Evolutionary conservation across 805 yeast species (phyloP).

Genomic region (Saccharomycopsis fibuligera): DNA sequence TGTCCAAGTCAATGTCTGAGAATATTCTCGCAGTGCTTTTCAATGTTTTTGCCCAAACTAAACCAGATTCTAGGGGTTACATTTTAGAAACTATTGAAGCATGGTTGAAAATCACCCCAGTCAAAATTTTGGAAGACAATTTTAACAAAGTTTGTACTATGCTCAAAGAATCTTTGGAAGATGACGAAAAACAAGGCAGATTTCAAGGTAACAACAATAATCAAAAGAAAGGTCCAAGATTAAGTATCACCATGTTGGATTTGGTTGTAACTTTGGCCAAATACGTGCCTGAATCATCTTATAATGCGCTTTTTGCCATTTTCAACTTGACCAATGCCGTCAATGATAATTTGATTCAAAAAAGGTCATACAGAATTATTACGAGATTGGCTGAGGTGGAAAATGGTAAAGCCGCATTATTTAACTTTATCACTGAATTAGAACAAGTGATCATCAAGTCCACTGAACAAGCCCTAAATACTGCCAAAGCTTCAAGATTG

Average conservation of each 20-base stretch:
- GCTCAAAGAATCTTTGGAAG: conserved; percentile 67
- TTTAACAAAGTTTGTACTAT: conserved; percentile 82
- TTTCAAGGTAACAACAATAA: conserved; percentile 29
- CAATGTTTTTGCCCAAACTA: conserved; percentile 88
- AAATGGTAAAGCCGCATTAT: conserved; percentile 50
- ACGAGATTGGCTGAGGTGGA: conserved; percentile 65
- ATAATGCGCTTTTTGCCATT: conserved; percentile 70
- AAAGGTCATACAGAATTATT: conserved; percentile 80
- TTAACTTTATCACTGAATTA: conserved; percentile 48
- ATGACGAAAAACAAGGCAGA: conserved; percentile 29
- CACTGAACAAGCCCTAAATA: conserved; percentile 51
- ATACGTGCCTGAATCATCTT: conserved; percentile 65
- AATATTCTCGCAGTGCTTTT: conserved; percentile 82
- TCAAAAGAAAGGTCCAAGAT: conserved; percentile 37
- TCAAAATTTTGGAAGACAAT: conserved; percentile 61
- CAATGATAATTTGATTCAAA: conserved; percentile 67
- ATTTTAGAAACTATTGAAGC: conserved; percentile 82
- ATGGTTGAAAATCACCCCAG: conserved; percentile 62
- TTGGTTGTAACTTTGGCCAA: conserved; percentile 81
- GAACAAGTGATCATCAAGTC: conserved; percentile 53
- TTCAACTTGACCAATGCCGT: conserved; percentile 60
- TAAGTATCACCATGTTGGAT: conserved; percentile 86
- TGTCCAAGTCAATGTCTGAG: conserved; percentile 54
- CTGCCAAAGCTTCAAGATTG: conserved; percentile 79
- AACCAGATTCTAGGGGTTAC: conserved; percentile 75